These are phyloP conservation scores for Saccharomyces hybrid DNA, from an alignment of 1,139 yeast genomes.

Conservation along the genomic window DNA sequence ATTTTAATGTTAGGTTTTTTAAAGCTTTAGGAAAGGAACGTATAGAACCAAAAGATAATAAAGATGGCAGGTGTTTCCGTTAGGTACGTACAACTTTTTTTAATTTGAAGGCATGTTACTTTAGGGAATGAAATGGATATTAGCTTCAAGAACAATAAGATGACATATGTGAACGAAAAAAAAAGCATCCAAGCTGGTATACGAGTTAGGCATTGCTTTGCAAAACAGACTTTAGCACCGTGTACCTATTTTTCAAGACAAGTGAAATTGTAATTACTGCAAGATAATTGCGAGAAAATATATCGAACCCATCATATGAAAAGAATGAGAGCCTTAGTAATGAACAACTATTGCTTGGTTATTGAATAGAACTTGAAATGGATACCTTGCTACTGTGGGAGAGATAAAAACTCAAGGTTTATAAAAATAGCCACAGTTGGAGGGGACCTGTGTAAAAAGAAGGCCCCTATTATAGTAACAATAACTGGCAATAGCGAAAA, in stretches of 20 bases:
- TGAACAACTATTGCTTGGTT: no score
- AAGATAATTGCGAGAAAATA: no score
- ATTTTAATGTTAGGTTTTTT: not conserved
- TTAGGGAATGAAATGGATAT: not conserved
- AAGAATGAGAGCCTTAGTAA: no score
- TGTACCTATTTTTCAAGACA: not conserved
- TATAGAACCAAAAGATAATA: constrained; percentile 13
- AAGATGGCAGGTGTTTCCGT: constrained; percentile 83
- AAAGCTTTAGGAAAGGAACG: not conserved
- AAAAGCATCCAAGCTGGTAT: not conserved
- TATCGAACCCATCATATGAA: no score
- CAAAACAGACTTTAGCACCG: not conserved
- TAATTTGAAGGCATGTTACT: not conserved
- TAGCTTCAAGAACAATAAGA: not conserved
- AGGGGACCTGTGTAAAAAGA: no score
- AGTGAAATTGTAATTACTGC: no score
- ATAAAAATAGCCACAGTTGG: no score
- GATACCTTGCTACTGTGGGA: no score
- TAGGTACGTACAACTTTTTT: not conserved
- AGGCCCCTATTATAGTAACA: no score
- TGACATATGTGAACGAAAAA: not conserved
- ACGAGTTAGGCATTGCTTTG: not conserved
- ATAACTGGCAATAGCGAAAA: no score
- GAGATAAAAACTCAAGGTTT: no score
- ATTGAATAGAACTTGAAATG: no score